Percentiles rank a stretch among this genome's conserved stretches.
Conservation (phyloP, 257 asterid species). For the Fraxinus excelsior region DNA sequence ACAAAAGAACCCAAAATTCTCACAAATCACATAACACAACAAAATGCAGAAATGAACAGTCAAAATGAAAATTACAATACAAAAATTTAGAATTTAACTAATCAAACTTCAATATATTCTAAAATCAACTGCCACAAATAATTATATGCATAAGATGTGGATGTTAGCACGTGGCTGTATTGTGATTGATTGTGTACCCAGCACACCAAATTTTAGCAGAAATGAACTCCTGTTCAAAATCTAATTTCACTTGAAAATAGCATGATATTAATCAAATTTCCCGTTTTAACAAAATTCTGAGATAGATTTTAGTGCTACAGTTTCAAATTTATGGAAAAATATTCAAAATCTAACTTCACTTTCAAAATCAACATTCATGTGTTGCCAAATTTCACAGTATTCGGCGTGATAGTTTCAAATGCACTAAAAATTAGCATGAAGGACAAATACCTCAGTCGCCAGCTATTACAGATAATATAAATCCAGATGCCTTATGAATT, state of each 20-base stretch:
- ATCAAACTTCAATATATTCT: conserved; percentile 17
- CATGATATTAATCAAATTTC: background rate
- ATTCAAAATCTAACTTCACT: conserved; percentile 6
- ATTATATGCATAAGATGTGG: conserved; percentile 5
- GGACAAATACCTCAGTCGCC: background rate
- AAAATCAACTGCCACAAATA: conserved; percentile 11
- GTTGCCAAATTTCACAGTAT: background rate
- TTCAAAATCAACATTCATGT: background rate
- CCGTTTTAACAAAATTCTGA: background rate
- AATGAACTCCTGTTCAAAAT: background rate
- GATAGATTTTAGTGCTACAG: background rate
- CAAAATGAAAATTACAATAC: background rate
- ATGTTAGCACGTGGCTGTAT: conserved; percentile 14
- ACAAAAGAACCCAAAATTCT: background rate
- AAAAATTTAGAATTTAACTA: background rate
- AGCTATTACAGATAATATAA: background rate
- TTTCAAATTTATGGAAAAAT: background rate
- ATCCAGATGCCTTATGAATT: conserved; percentile 1
- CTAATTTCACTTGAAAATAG: conserved; percentile 6
- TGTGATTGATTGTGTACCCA: background rate
- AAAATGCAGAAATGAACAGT: background rate
- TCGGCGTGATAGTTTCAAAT: background rate
- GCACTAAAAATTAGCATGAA: background rate
- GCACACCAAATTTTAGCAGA: background rate
- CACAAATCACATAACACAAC: background rate